Evolutionary conservation across 202 grass and related monocot species (phyloP).

Genomic region (Setaria viridis): DNA sequence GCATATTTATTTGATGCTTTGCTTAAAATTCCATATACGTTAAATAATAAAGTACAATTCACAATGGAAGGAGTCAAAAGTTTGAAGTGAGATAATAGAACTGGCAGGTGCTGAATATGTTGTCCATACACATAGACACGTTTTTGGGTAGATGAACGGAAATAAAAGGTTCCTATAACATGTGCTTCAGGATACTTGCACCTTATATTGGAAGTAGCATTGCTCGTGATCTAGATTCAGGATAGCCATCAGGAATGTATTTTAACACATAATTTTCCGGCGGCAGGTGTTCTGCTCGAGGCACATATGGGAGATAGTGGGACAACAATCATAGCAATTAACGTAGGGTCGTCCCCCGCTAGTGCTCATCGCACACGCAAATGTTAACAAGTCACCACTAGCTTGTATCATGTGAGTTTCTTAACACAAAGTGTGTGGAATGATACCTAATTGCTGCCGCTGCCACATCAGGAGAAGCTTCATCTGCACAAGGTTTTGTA

Average conservation of each 20-base stretch:
- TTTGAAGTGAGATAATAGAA: not conserved
- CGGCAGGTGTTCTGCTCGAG: slow-evolving; percentile 20
- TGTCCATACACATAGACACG: not conserved
- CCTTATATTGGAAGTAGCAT: not conserved
- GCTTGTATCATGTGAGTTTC: slow-evolving; percentile 9
- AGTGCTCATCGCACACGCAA: slow-evolving; percentile 31
- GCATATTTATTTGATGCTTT: not conserved
- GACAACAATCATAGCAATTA: slow-evolving; percentile 11
- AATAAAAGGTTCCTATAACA: not conserved
- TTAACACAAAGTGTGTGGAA: slow-evolving; percentile 34
- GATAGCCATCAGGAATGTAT: slow-evolving; percentile 8
- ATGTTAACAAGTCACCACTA: not conserved
- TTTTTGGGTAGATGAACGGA: not conserved
- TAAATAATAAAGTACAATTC: not conserved
- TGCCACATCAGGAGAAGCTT: slow-evolving; percentile 32
- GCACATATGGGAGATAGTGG: not conserved
- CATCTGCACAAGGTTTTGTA: slow-evolving; percentile 6
- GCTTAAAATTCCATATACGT: not conserved
- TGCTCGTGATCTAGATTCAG: not conserved
- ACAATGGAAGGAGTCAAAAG: not conserved
- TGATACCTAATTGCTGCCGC: slow-evolving; percentile 26
- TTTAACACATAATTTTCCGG: not conserved
- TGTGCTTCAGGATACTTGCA: not conserved
- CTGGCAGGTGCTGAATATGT: not conserved
- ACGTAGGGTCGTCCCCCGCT: not conserved